phyloP scores from a whole-genome alignment of 495 filamentous ascomycete genomes.

The Penicillium goetzii region DNA sequence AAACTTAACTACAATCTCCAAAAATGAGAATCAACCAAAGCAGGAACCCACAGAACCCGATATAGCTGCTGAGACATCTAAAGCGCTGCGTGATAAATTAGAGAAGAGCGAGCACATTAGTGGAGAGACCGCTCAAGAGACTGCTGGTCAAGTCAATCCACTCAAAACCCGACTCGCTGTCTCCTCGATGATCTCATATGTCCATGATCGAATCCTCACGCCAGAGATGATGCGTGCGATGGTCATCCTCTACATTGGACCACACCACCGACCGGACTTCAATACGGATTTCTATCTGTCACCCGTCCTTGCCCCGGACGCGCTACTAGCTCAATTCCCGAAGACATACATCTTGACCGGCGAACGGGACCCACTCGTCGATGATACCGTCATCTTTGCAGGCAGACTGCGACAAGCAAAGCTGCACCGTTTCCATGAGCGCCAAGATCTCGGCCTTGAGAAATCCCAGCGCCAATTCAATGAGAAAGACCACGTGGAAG shows the following conservation, averaged over 20 bases:
- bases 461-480: slow-evolving; percentile 61
- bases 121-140: slow-evolving; percentile 37
- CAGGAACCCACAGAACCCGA: slow-evolving; percentile 29
- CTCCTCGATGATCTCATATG: slow-evolving; percentile 96
- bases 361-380: slow-evolving; percentile 92
- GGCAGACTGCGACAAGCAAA: slow-evolving; percentile 85
- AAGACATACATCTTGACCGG: slow-evolving; percentile 93
- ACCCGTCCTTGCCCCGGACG: slow-evolving; percentile 85
- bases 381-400: slow-evolving; percentile 95
- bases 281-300: slow-evolving; percentile 86
- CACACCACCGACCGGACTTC: slow-evolving; percentile 91
- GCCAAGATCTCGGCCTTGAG: slow-evolving; percentile 64
- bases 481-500: slow-evolving; percentile 77
- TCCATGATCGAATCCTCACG: slow-evolving; percentile 90
- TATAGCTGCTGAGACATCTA: slow-evolving; percentile 32
- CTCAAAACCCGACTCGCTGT: slow-evolving; percentile 86
- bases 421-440: slow-evolving; percentile 63
- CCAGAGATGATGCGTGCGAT: slow-evolving; percentile 99
- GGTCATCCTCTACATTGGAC: slow-evolving; percentile 97
- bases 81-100: slow-evolving; percentile 33
- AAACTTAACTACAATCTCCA: slow-evolving; percentile 31
- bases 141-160: slow-evolving; percentile 63
- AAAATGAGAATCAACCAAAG: slow-evolving; percentile 43
- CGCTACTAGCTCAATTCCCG: slow-evolving; percentile 78
- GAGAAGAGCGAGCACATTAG: slow-evolving; percentile 31